Evolutionary conservation across 441 rosid species (phyloP).

Genomic region (Bruguiera hainesii): DNA sequence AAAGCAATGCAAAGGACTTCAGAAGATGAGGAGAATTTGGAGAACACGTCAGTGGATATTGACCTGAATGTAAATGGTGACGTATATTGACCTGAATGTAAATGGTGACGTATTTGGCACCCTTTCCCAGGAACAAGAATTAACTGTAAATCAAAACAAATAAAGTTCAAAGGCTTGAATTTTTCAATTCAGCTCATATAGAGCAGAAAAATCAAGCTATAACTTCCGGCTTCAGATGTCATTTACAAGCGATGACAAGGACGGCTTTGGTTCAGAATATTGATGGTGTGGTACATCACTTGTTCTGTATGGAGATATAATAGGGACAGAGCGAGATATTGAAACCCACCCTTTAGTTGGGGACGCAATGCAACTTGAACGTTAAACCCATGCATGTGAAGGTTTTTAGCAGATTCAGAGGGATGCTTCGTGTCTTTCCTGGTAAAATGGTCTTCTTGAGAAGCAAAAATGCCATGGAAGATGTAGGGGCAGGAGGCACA

Average conservation of each 20-base stretch:
- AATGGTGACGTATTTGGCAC: slow-evolving; percentile 25
- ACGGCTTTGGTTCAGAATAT: slow-evolving; percentile 70
- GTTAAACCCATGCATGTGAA: slow-evolving; percentile 48
- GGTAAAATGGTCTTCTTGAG: slow-evolving; percentile 32
- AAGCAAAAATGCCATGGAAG: slow-evolving; percentile 40
- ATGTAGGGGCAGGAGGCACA: slow-evolving; percentile 54
- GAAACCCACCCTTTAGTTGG: slow-evolving; percentile 64
- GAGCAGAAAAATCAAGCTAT: slow-evolving; percentile 23
- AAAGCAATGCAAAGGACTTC: slow-evolving; percentile 87
- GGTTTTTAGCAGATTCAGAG: slow-evolving; percentile 31
- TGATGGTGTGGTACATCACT: no score
- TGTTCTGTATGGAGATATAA: slow-evolving; percentile 9
- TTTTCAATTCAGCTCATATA: no score
- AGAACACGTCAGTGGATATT: slow-evolving; percentile 62
- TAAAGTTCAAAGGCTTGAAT: slow-evolving; percentile 36
- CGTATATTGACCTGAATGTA: slow-evolving; percentile 50
- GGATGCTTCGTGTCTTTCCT: slow-evolving; percentile 27
- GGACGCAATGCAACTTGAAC: slow-evolving; percentile 78
- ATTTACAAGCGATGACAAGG: slow-evolving; percentile 54
- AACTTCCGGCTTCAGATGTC: slow-evolving; percentile 47
- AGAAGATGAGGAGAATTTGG: slow-evolving; percentile 90
- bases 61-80: slow-evolving; percentile 45
- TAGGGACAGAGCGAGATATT: slow-evolving; percentile 73
- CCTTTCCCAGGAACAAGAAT: slow-evolving; percentile 31
- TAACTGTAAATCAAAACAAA: slow-evolving; percentile 22